Conservation (phyloP, 192 early-diverging fungal species). For the Backusella australiensis region DNA sequence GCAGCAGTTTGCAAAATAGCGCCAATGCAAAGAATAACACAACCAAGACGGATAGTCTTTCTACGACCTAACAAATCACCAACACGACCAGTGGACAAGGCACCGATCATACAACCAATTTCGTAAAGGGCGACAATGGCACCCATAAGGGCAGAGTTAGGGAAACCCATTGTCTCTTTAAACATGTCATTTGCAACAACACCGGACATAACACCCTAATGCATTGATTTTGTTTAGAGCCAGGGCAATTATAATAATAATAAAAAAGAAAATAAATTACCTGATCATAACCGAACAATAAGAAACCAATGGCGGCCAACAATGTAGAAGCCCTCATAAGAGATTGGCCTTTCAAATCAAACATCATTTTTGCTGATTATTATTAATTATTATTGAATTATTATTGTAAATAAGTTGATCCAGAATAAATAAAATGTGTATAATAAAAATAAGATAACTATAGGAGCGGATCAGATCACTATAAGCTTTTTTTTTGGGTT, state of each 20-base stretch:
- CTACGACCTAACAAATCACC: slow-evolving; percentile 53
- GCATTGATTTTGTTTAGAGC: background rate
- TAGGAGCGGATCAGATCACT: slow-evolving; percentile 6
- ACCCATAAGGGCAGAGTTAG: slow-evolving; percentile 40
- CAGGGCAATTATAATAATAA: background rate
- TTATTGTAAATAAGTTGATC: background rate
- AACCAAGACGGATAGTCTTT: slow-evolving; percentile 44
- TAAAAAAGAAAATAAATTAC: background rate
- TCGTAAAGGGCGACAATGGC: slow-evolving; percentile 42
- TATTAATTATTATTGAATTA: background rate
- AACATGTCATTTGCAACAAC: slow-evolving; percentile 18
- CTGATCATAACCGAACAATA: slow-evolving; percentile 33
- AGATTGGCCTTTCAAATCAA: slow-evolving; percentile 32
- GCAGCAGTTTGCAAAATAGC: slow-evolving; percentile 52
- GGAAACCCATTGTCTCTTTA: slow-evolving; percentile 12
- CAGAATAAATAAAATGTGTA: background rate
- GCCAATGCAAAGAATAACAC: slow-evolving; percentile 49
- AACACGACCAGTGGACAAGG: slow-evolving; percentile 37
- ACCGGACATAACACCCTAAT: slow-evolving; percentile 28
- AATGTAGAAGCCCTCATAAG: slow-evolving; percentile 57
- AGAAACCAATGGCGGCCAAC: slow-evolving; percentile 22
- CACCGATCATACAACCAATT: slow-evolving; percentile 32
- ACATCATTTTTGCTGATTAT: background rate
- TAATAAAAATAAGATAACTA: background rate
- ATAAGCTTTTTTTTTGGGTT: background rate